Percentiles rank a stretch among this genome's conserved stretches.
These are phyloP conservation scores for Cercospora citrullina DNA, from an alignment of 2,329 filamentous ascomycete species.

Conservation along the genomic window DNA sequence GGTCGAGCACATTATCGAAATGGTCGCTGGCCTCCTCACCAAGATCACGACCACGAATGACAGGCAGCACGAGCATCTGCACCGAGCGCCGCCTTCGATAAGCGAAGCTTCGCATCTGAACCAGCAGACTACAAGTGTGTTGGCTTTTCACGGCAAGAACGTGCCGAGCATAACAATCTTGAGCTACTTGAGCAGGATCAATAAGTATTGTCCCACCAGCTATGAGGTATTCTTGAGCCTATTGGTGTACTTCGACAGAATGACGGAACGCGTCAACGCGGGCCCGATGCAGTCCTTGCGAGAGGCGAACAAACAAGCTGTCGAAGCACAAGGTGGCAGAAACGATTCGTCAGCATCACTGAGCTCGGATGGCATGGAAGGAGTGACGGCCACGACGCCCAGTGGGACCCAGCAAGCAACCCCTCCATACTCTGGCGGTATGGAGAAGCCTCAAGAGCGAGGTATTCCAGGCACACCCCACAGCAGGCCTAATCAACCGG, in stretches of 20 bases:
- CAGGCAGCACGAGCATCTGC: slow-evolving; percentile 84
- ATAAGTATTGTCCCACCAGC: slow-evolving; percentile 98
- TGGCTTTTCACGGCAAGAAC: slow-evolving; percentile 98
- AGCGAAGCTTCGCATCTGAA: slow-evolving; percentile 61
- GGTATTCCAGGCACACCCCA: slow-evolving; percentile 42
- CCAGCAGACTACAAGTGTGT: slow-evolving; percentile 69
- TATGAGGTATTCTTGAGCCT: slow-evolving; percentile 97
- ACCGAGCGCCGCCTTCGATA: slow-evolving; percentile 67
- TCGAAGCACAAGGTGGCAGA: slow-evolving; percentile 32
- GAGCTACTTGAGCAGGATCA: slow-evolving; percentile 92
- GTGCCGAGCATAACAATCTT: slow-evolving; percentile 95
- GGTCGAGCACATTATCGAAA: slow-evolving; percentile 94
- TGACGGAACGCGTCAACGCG: slow-evolving; percentile 94
- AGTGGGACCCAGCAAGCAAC: slow-evolving; percentile 47
- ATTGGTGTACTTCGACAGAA: slow-evolving; percentile 96
- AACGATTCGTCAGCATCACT: slow-evolving; percentile 31
- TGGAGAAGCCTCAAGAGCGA: slow-evolving; percentile 39
- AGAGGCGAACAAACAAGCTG: slow-evolving; percentile 52
- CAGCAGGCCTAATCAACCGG: slow-evolving; percentile 37
- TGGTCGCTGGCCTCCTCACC: slow-evolving; percentile 93
- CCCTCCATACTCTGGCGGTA: slow-evolving; percentile 51
- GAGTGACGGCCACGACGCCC: slow-evolving; percentile 32
- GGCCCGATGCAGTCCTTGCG: slow-evolving; percentile 67
- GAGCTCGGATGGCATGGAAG: slow-evolving; percentile 35
- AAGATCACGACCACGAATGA: slow-evolving; percentile 99